phyloP scores from a whole-genome alignment of 345 rosid species.

The Draba incana region DNA sequence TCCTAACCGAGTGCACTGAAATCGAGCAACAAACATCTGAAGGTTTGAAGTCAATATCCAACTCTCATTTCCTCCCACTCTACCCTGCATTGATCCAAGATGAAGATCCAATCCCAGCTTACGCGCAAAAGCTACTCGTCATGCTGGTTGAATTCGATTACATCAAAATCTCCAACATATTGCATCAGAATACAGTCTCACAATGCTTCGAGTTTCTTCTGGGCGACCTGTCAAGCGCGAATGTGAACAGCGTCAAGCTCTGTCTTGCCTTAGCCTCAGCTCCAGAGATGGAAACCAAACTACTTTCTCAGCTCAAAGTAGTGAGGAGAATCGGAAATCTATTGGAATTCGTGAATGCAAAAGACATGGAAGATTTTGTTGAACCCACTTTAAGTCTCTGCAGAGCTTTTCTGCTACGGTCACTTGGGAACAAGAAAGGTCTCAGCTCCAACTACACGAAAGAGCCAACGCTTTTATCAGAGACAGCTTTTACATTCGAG shows the following conservation, averaged over 20 bases:
- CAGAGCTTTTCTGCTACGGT: constrained; percentile 72
- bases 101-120: constrained; percentile 97
- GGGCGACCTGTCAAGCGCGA: constrained; percentile 83
- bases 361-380: constrained; percentile 95
- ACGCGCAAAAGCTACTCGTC: constrained; percentile 92
- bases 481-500: constrained; percentile 49
- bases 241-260: constrained; percentile 88
- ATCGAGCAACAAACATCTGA: constrained; percentile 55
- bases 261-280: constrained; percentile 91
- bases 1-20: constrained; percentile 66
- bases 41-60: constrained; percentile 73
- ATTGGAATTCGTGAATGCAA: constrained; percentile 80
- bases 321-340: constrained; percentile 88
- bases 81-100: constrained; percentile 90
- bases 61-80: constrained; percentile 87
- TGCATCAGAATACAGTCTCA: constrained; percentile 80
- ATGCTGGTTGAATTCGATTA: constrained; percentile 81
- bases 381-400: constrained; percentile 88
- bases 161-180: constrained; percentile 74
- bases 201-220: constrained; percentile 93
- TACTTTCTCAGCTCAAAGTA: constrained; percentile 82
- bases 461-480: constrained; percentile 67
- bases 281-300: constrained; percentile 90
- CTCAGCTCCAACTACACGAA: constrained; percentile 45
- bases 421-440: constrained; percentile 60